Evolutionary conservation across 495 filamentous ascomycete species (phyloP), one percentile per base, ranked within the genome.

Genomic region (Letharia lupina): DNA sequence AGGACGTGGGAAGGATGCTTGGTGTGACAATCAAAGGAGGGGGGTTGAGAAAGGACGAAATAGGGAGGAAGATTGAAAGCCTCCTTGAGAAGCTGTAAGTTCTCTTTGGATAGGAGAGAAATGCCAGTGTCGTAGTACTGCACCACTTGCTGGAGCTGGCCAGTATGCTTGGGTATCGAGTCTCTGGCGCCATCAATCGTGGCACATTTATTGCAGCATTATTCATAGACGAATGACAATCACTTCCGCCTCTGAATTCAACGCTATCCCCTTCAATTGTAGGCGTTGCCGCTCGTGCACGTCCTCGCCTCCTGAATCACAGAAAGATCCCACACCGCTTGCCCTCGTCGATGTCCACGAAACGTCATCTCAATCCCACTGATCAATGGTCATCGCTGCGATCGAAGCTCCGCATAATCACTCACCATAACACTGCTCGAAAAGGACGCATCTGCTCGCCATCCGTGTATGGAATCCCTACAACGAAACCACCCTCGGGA

Each of bases 21-120:
- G 84, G 83, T 41, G 81, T 90, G 15, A 83, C 87, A 28, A 73
- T 89, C 3, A 80, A 80, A 69, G 74, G 73, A 61, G 77, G 71
- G 4, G 70, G 73, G 75, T 69, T 80, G 20, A 76, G 71, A 23
- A 77, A 76, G 68, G 71, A 52, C 39, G 75, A 76, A 64, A 68
- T 87, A 47, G 74, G 74, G 67, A 74, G 76, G 65, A 75, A 77
- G 42, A 79, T 84, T 18, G 72, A 65, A 70, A 67, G 45, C 31
- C 61, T 81, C 63, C 68, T 80, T 61, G 78, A 45, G 42, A 58
- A 45, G 33, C 15, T 66, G 41, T 69, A 40, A 68, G 48, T 7
- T 10, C 6, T 47, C n/a, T 40, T 33, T 47, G 18, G 28, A 47
- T 45, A n/a, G 28, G 23, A 37, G n/a, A 42, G 13, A 59, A 18